phyloP scores from a whole-genome alignment of 768 basidiomycete species.

The Tephrocybe sp. region DNA sequence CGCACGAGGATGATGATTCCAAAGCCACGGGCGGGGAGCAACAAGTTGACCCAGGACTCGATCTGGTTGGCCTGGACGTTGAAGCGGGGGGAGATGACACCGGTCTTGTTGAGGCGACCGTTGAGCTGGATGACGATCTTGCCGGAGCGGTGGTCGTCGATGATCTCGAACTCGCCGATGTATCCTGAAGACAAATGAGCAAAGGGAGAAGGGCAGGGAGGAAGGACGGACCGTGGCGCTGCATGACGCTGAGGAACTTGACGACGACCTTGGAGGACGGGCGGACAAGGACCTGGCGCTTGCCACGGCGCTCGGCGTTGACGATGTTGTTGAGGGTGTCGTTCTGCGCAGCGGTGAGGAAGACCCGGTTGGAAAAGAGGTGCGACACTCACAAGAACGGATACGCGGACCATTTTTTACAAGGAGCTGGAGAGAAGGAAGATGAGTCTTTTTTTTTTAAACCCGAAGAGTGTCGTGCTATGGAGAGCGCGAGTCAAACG shows the following conservation, averaged over 20 bases:
- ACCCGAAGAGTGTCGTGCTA: slow-evolving; percentile 86
- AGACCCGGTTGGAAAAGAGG: not conserved
- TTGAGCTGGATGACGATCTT: slow-evolving; percentile 99
- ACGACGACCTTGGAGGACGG: slow-evolving; percentile 98
- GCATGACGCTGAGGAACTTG: slow-evolving; percentile 98
- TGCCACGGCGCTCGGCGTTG: slow-evolving; percentile 99
- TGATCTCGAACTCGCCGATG: slow-evolving; percentile 98
- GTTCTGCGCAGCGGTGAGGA: slow-evolving; percentile 30
- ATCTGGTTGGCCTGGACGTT: slow-evolving; percentile 93
- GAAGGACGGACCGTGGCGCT: slow-evolving; percentile 83
- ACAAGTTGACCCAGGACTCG: slow-evolving; percentile 94
- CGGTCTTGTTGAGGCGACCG: slow-evolving; percentile 98
- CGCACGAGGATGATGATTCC: slow-evolving; percentile 92
- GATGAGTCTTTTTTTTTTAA: slow-evolving; percentile 31
- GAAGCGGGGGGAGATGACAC: slow-evolving; percentile 99
- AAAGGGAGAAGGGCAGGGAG: slow-evolving; percentile 5
- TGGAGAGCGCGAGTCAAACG: slow-evolving; percentile 80
- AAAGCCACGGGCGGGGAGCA: slow-evolving; percentile 95
- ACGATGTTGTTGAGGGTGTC: slow-evolving; percentile 89
- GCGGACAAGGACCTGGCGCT: slow-evolving; percentile 97
- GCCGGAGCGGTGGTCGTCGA: slow-evolving; percentile 97
- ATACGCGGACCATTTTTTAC: slow-evolving; percentile 81
- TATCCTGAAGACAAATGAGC: slow-evolving; percentile 58
- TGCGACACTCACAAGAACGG: slow-evolving; percentile 72
- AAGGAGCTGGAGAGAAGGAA: slow-evolving; percentile 18